Base-by-base conservation (phyloP, 2,329 filamentous ascomycete genomes). In the Camillea tinctor region DNA sequence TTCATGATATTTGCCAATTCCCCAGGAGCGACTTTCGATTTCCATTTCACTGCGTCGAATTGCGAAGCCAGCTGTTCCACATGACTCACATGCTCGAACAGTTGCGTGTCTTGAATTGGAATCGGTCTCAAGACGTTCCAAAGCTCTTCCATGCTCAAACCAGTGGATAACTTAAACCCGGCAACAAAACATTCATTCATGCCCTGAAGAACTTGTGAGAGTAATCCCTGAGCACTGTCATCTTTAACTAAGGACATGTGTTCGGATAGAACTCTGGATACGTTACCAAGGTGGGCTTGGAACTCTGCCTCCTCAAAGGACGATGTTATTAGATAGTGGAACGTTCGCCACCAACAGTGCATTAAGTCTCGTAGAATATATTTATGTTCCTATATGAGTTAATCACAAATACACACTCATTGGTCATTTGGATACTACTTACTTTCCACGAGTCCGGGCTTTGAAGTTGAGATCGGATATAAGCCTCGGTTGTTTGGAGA, bases 131-230 rank as follows among this genome's bases (percentile, higher is more conserved):
- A 84, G 1, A 79, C 70, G 50, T 85, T 84, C 94, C 93, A 96
- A 4, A 96, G 80, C 8, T 78, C 73, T 70, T 95, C 90, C 90
- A 96, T 95, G 65, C 86, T 88, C 13, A 93, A 78, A 0, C 92
- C 93, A 1, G 89, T 93, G 0, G 81, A 87, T 15, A 96, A 77
- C 58, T 87, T 86, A 77, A 93, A 93, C 1, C 86, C 87, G 17
- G 85, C 82, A 22, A 84, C 81, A 69, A 96, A 94, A 54, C 81
- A 81, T 48, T 77, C 77, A 50, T 81, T 75, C 1, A 88, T 69
- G 5, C 74, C 78, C 0, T 74, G 68, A 1, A 79, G 66, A 40
- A 85, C 70, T 9, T 71, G 64, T 1, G 69, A 67, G 3, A 79
- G 69, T n/a, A 86, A 75, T 1, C 76, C 70, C 2, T 68, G 71